Conservation (phyloP, 768 basidiomycete species). For the Trametes cinnabarina region DNA sequence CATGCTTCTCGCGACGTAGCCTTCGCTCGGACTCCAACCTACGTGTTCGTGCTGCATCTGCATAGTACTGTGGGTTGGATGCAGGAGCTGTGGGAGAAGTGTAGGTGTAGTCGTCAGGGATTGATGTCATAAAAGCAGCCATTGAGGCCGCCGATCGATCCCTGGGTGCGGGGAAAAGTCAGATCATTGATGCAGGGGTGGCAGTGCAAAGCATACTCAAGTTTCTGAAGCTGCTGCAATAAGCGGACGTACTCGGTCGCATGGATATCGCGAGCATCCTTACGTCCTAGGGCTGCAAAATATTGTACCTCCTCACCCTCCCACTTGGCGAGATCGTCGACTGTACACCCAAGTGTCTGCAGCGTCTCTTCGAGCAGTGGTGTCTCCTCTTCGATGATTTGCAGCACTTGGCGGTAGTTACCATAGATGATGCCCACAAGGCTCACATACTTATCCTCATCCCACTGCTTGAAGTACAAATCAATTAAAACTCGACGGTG, state of each 20-base stretch:
- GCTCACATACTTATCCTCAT: constrained; percentile 21
- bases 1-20: constrained; percentile 13
- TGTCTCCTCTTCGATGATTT: constrained; percentile 22
- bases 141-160: background rate
- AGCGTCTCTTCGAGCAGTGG: constrained; percentile 14
- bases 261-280: background rate
- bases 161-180: background rate
- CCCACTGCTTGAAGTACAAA: constrained; percentile 22
- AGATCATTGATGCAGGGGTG: too few species aligned
- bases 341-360: constrained; percentile 7
- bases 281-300: constrained; percentile 28
- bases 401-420: constrained; percentile 33
- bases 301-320: constrained; percentile 27
- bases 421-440: constrained; percentile 18
- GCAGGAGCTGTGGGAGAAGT: background rate
- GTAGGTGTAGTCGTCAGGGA: background rate
- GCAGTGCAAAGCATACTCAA: too few species aligned
- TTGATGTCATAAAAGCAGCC: background rate
- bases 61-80: background rate
- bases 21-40: constrained; percentile 25
- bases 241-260: too few species aligned
- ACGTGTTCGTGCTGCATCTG: constrained; percentile 6
- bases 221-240: too few species aligned
- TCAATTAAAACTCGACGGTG: constrained; percentile 15
- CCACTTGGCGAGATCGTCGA: constrained; percentile 24